Conservation (phyloP, 176 grass and related monocot genomes). For the Avena atlantica region DNA sequence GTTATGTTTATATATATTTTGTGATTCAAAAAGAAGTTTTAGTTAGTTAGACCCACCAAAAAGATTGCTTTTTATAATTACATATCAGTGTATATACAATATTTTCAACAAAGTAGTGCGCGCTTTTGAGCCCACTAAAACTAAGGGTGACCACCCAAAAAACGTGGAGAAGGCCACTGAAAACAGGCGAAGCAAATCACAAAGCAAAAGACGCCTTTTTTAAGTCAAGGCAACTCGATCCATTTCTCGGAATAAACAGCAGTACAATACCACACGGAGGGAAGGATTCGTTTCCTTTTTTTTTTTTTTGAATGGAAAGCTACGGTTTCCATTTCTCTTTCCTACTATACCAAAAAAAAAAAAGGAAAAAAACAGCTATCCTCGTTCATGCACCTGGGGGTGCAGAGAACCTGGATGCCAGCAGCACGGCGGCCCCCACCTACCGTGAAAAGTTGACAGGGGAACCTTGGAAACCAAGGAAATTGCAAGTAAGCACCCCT, state of each 20-base stretch:
- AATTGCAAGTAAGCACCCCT: not conserved
- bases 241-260: not conserved
- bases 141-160: not conserved
- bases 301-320: not conserved
- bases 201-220: not conserved
- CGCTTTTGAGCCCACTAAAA: not conserved
- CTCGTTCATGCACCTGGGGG: not conserved
- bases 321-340: not conserved
- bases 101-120: not conserved
- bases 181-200: not conserved
- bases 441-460: not conserved
- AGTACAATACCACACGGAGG: not conserved
- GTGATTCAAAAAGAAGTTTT: too few species aligned
- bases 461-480: not conserved
- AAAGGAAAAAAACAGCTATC: not conserved
- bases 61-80: too few species aligned
- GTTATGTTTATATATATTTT: too few species aligned
- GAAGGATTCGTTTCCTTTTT: not conserved
- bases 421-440: not conserved
- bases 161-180: not conserved
- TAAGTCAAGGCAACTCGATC: not conserved
- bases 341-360: not conserved
- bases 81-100: too few species aligned
- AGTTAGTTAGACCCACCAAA: too few species aligned
- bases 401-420: not conserved